Evolutionary conservation across 495 filamentous ascomycete species (phyloP), one percentile per base, ranked within the genome.

Genomic region (Bryoglossum gracile): DNA sequence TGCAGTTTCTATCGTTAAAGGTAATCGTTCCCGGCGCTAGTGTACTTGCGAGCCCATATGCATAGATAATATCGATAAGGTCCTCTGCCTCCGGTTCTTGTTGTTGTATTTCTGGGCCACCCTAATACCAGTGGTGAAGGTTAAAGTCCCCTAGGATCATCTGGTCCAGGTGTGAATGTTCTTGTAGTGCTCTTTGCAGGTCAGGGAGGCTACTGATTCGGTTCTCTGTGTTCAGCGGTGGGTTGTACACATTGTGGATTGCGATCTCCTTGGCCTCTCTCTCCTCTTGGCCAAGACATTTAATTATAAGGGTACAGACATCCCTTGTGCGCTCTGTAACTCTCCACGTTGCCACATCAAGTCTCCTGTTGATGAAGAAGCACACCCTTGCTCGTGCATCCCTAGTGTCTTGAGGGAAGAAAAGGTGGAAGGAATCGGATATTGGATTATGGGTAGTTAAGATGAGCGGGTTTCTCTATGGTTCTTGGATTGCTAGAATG

Each of bases 401-500:
- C 13, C 26, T 30, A 5, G 13, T 30, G 26, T 30, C 26, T 13
- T 30, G 5, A 13, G 26, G 26, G 26, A 30, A 30, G 26, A 6
- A 30, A 5, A 30, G 26, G 26, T 54, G 30, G 37, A 54, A 54
- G 17, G 39, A 46, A 13, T 43, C 14, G 38, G 38, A 5, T 8
- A 44, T 43, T 43, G 42, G 51, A 25, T 58, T 41, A 34, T 54
- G 41, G 17, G 46, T 41, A 3, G 55, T 55, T 8, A 51, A 37
- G 34, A 48, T 56, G 34, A 59, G 54, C 18, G 53, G 58, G 49
- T 61, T 61, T 13, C 48, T 54, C 53, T 43, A 61, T 44, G 48
- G 56, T 35, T 61, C 52, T 40, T 61, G 46, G 25, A 61, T 30
- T 23, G 56, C 58, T 40, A 59, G 48, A 28, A 56, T 53, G 45